Evolutionary conservation across 768 basidiomycete genomes (phyloP).

Genomic region (Cyclocybe cylindracea): DNA sequence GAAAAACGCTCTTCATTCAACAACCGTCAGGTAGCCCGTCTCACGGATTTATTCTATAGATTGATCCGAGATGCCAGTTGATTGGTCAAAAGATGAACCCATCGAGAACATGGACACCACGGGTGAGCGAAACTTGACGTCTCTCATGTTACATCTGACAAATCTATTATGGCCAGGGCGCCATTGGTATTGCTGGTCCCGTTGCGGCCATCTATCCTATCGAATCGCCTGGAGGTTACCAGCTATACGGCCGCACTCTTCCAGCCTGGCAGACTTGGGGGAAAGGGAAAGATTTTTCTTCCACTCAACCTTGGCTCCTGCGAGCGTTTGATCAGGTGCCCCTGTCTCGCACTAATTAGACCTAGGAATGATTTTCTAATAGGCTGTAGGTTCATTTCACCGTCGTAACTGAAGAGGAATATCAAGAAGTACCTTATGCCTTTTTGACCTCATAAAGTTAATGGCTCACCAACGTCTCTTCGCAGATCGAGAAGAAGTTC

Average conservation of each 20-base stretch:
- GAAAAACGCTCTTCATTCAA: neutral
- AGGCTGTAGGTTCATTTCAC: conserved; percentile 51
- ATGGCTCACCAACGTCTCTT: neutral
- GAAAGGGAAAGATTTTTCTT: conserved; percentile 44
- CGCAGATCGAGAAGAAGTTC: conserved; percentile 51
- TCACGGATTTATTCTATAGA: conserved; percentile 27
- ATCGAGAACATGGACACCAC: conserved; percentile 64
- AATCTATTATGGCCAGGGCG: conserved; percentile 41
- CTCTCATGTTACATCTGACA: neutral
- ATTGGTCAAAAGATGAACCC: conserved; percentile 79
- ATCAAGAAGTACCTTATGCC: conserved; percentile 40
- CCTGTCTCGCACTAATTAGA: neutral
- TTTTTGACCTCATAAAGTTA: neutral
- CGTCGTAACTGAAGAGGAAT: conserved; percentile 46
- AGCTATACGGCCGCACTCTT: conserved; percentile 61
- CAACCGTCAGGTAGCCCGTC: neutral
- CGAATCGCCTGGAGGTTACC: conserved; percentile 67
- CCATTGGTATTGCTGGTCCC: conserved; percentile 69
- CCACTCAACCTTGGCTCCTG: conserved; percentile 59
- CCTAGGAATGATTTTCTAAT: neutral
- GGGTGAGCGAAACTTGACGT: conserved; percentile 32
- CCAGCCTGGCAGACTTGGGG: conserved; percentile 70
- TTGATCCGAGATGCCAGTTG: conserved; percentile 58
- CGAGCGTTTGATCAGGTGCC: conserved; percentile 61
- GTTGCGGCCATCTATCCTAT: conserved; percentile 68